These are phyloP conservation scores for Fomes fomentarius DNA, from an alignment of 1,284 basidiomycete genomes.

Conservation along the genomic window DNA sequence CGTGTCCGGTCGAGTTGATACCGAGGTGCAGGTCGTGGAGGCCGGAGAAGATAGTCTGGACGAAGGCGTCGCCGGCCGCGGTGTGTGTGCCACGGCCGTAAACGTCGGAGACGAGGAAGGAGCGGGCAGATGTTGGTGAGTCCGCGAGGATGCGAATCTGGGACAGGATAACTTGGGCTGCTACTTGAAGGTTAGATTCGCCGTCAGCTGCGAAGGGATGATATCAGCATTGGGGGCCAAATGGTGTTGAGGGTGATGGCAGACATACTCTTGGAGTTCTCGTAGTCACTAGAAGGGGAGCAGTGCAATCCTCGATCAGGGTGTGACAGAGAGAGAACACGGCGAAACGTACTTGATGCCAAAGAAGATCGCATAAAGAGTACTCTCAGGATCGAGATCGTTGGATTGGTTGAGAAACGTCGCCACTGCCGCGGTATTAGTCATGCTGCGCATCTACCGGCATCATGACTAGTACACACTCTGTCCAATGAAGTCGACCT, in stretches of 20 bases:
- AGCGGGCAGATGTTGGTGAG: conserved; percentile 34
- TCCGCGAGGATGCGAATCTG: conserved; percentile 35
- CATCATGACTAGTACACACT: conserved; percentile 21
- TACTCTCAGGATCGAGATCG: conserved; percentile 34
- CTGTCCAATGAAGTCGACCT: conserved; percentile 40
- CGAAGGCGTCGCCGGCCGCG: conserved; percentile 34
- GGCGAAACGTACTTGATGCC: conserved; percentile 36
- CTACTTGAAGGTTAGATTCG: conserved; percentile 34
- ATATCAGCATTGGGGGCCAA: not conserved
- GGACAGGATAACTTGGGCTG: conserved; percentile 37
- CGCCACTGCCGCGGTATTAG: conserved; percentile 22
- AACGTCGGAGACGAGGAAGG: conserved; percentile 36
- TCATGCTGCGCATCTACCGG: not conserved
- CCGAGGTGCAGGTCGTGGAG: conserved; percentile 26
- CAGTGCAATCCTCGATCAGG: not conserved
- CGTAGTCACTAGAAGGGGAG: conserved; percentile 31
- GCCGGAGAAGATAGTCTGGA: conserved; percentile 33
- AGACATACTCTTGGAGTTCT: conserved; percentile 32
- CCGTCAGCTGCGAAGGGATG: conserved; percentile 31
- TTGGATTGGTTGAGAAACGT: conserved; percentile 37
- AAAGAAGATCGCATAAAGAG: conserved; percentile 41
- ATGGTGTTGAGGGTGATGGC: conserved; percentile 2
- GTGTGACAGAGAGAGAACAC: too few species aligned
- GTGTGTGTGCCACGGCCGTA: conserved; percentile 35
- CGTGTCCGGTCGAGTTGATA: conserved; percentile 7